Evolutionary conservation across 768 basidiomycete genomes (phyloP).

Genomic region (Rhodosporidiobolus odoratus): DNA sequence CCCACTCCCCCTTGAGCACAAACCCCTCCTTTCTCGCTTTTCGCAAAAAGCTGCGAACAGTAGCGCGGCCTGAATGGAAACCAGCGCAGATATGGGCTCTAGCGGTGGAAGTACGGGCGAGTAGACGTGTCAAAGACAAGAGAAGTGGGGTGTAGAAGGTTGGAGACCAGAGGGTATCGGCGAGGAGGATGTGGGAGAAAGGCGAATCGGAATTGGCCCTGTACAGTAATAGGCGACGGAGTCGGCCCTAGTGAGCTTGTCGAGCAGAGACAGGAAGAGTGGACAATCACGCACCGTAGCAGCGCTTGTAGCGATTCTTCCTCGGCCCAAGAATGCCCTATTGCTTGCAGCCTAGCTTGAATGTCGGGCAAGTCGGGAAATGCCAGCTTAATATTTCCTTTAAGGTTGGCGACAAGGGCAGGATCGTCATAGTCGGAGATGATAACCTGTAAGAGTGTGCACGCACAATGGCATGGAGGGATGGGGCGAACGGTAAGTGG

Average conservation of each 20-base stretch:
- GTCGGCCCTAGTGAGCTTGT: neutral
- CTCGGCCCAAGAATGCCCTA: constrained; percentile 28
- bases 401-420: constrained; percentile 12
- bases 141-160: constrained; percentile 5
- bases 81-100: constrained; percentile 25
- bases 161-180: constrained; percentile 29
- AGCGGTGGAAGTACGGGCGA: neutral
- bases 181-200: constrained; percentile 26
- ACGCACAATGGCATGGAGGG: no score
- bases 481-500: no score
- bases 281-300: constrained; percentile 5
- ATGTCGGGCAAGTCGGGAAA: neutral
- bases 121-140: constrained; percentile 6
- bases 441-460: constrained; percentile 15
- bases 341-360: neutral
- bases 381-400: neutral
- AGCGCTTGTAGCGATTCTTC: neutral
- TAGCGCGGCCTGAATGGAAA: constrained; percentile 24
- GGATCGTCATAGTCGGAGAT: constrained; percentile 27
- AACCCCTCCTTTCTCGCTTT: neutral
- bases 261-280: neutral
- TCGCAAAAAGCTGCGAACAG: constrained; percentile 12
- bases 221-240: neutral
- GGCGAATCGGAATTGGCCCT: neutral
- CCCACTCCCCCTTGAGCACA: neutral